phyloP scores from a whole-genome alignment of 2,329 filamentous ascomycete species.

The Periconia sp. region DNA sequence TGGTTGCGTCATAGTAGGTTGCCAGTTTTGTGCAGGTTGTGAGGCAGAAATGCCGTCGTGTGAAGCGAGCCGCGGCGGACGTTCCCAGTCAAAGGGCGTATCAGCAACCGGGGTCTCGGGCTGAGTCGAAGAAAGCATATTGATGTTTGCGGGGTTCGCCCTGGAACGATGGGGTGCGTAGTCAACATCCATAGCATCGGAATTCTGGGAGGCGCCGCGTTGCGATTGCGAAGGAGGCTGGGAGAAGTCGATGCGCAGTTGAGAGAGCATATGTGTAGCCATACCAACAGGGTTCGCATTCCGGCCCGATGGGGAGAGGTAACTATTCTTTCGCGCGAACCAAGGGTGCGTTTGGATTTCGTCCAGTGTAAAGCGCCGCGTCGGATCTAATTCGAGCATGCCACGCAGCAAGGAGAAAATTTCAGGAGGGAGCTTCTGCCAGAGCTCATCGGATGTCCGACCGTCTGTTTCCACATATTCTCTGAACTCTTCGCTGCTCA shows the following conservation, averaged over 20 bases:
- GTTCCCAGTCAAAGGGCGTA: slow-evolving; percentile 85
- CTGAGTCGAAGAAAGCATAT: slow-evolving; percentile 78
- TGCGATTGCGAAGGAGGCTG: slow-evolving; percentile 65
- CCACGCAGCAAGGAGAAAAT: slow-evolving; percentile 84
- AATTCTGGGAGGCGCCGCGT: slow-evolving; percentile 50
- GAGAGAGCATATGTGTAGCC: slow-evolving; percentile 94
- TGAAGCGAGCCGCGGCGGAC: slow-evolving; percentile 61
- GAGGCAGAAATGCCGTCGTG: slow-evolving; percentile 43
- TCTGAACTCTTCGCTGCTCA: slow-evolving; percentile 85
- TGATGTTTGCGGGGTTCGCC: slow-evolving; percentile 38
- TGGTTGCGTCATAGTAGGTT: background rate
- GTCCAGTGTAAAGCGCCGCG: slow-evolving; percentile 80
- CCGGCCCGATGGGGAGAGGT: slow-evolving; percentile 75
- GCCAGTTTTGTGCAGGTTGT: slow-evolving; percentile 26
- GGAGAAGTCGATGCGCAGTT: slow-evolving; percentile 85
- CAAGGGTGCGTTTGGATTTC: slow-evolving; percentile 91
- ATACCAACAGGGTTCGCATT: slow-evolving; percentile 80
- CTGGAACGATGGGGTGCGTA: slow-evolving; percentile 39
- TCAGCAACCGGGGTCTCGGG: slow-evolving; percentile 80
- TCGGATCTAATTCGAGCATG: slow-evolving; percentile 85
- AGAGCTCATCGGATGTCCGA: slow-evolving; percentile 83
- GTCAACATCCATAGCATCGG: slow-evolving; percentile 75
- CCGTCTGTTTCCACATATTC: slow-evolving; percentile 83
- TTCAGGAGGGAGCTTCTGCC: slow-evolving; percentile 76
- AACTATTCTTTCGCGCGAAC: slow-evolving; percentile 84